Base-by-base conservation (phyloP, 2,329 filamentous ascomycete genomes). In the Fusarium zealandicum region DNA sequence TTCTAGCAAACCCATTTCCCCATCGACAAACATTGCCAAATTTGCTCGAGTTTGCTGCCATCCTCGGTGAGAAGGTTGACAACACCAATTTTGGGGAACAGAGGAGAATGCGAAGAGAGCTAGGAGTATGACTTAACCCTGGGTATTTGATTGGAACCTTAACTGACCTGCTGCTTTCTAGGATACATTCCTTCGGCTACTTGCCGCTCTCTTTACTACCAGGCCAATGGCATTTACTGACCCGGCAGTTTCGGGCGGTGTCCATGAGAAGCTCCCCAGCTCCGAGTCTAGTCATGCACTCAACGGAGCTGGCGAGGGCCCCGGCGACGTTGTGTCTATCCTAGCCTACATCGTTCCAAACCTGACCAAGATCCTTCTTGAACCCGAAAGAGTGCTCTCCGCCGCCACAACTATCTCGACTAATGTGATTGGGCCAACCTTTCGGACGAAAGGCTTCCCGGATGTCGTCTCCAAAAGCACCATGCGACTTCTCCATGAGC, bases 11-110 rank as follows among this genome's bases (percentile, higher is more conserved):
- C 69, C 96, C 95, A 1, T 92, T 99, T 68, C 95, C 95, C 3
- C 93, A 99, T 75, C 83, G 95, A 50, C 93, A 97, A 69, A 93
- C 93, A 7, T 75, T 99, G 32, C 90, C 95, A 6, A 87, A 88
- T 44, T 78, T 99, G 37, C 78, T 99, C 11, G 90, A 96, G 65
- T 97, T 98, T 68, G 90, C 92, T 1, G 90, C 90, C 1, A 90
- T 96, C 32, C 78, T 99, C 31, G 93, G 95, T 1, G 90, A 95
- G 70, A 99, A 99, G 78, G 90, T 98, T 42, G 93, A 97, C 72
- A 97, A 99, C 66, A 99, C 93, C 11, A 97, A 93, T 66, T 98
- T 97, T 74, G 93, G 93, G 28, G 93, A 98, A 75, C 91, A 97
- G 75, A 84, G 87, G 44, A 92, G 89, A 73, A 96, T 97, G 92